Percentiles rank a stretch among this genome's conserved stretches.
Evolutionary conservation across 176 grass and related monocot species (phyloP).

Genomic region (Stipa capillata): DNA sequence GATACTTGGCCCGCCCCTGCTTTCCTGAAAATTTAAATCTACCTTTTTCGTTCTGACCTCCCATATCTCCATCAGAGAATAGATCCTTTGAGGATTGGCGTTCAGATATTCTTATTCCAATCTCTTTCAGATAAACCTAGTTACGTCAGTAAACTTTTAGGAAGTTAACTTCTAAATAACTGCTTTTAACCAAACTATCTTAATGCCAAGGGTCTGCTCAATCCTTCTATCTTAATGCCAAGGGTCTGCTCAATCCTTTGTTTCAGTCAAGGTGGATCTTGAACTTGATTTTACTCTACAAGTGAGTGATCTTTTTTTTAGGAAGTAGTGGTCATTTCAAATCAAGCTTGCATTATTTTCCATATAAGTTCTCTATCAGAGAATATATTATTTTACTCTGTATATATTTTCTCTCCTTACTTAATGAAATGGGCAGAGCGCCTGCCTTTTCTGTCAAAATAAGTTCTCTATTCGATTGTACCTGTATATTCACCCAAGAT

Average conservation of each 20-base stretch:
- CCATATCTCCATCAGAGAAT: conserved; percentile 34
- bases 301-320: no score
- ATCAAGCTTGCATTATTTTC: background rate
- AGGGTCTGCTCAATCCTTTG: background rate
- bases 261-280: background rate
- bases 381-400: no score
- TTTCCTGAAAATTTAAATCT: background rate
- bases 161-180: background rate
- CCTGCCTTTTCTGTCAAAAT: no score
- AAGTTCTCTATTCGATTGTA: background rate
- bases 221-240: background rate
- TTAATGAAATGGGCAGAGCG: no score
- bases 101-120: conserved; percentile 45
- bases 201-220: no score
- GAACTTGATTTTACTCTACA: no score
- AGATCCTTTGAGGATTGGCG: conserved; percentile 20
- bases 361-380: background rate
- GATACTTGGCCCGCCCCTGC: background rate
- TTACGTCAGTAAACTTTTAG: background rate
- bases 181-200: background rate
- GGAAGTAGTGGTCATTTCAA: background rate
- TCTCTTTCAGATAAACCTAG: background rate
- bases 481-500: background rate
- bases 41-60: background rate
- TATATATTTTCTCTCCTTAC: no score